Base-by-base conservation (phyloP, 148 eudicot genomes). In the Rhododendron kiyosumense region DNA sequence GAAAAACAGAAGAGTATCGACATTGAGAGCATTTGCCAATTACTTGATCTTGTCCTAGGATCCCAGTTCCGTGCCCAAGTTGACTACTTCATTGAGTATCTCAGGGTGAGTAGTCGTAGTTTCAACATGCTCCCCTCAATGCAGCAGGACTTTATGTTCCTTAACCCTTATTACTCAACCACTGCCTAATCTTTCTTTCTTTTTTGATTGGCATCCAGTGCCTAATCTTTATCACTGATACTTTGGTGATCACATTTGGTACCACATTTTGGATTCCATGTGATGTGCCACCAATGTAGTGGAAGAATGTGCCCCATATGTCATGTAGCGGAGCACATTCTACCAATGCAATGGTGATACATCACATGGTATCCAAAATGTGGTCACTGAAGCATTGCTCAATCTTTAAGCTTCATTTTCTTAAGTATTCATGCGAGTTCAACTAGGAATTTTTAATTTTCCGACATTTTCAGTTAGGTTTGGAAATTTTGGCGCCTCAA, bases 1-100 rank as follows among this genome's bases (percentile, higher is more conserved):
- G 99, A 96, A 88, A 96, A 94, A 84, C 99, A 96, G 90, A 96
- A 96, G 90, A 94, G 93, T 90, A 90, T 96, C 73, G 99, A 96
- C 86, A 96, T 95, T 83, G 99, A 95, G 86, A 94, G 95, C 88
- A 91, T 96, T 38, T 96, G 99, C 90, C 91, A 93, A 84, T 89
- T 96, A 82, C 89, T 96, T 91, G 97, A 95, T 89, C 97, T 96
- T 88, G 96, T 95, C 22, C 81, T 96, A 54, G 98, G 99, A 28
- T 84, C 94, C 10, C 90, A 92, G 83, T 96, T 90, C 84, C 93
- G 89, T 28, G 88, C 94, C 41, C 98, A 96, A 88, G 98, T 96
- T 36, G 97, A 95, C 86, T 90, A 87, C 61, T 91, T 95, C 65
- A 77, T 88, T 82, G 97, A 96, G 79, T 96, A 92, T 83, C 87